A percentile compares a stretch with the other conserved stretches of the same genome.
Evolutionary conservation across 306 rosid genomes (phyloP).

Genomic region (Sesbania bispinosa): DNA sequence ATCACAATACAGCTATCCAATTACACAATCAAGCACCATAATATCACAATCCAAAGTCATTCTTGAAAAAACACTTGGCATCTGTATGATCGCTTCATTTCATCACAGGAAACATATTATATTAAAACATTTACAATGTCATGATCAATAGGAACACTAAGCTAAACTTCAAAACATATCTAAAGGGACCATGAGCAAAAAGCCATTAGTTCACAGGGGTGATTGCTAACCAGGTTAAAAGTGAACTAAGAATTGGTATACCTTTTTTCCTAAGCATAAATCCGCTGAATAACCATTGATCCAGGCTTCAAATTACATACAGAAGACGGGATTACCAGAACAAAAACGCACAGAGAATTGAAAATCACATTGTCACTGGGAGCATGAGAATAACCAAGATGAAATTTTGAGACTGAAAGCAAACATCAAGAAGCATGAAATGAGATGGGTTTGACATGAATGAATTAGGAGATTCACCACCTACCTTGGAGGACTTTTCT

Average conservation of each 20-base stretch:
- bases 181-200: background rate
- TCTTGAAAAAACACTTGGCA: background rate
- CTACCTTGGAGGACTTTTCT: slow-evolving; percentile 45
- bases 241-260: background rate
- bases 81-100: background rate
- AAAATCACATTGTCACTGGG: background rate
- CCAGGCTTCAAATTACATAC: background rate
- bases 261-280: too few species aligned
- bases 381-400: background rate
- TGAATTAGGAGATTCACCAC: background rate
- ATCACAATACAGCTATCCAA: background rate
- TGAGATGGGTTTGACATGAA: background rate
- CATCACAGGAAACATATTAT: background rate
- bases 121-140: background rate
- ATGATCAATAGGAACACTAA: background rate
- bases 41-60: background rate
- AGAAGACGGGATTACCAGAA: background rate
- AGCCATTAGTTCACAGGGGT: background rate
- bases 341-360: background rate
- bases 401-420: background rate
- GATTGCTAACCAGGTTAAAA: background rate
- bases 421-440: background rate
- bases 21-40: background rate
- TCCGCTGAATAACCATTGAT: background rate
- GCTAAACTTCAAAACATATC: background rate